Evolutionary conservation across 805 yeast genomes (phyloP).

Genomic region (Candida vartiovaarae): DNA sequence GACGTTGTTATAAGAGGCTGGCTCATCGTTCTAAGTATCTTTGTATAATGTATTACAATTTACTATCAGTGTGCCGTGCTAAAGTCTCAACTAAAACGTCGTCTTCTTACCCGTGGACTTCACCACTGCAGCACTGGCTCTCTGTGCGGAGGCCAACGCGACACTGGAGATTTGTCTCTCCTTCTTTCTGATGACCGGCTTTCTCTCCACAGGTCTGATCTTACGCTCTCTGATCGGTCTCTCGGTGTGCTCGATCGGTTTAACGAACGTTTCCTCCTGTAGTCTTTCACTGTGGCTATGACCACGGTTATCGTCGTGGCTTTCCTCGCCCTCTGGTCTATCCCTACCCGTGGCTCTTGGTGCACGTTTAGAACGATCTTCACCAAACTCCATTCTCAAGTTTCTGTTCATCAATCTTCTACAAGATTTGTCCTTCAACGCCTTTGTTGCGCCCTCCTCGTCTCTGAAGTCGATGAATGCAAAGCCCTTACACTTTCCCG

Average conservation of each 20-base stretch:
- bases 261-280: conserved; percentile 1
- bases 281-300: neutral
- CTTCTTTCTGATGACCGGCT: conserved; percentile 2
- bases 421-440: conserved; percentile 65
- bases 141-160: conserved; percentile 81
- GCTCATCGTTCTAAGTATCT: too few relatives aligned
- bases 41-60: too few relatives aligned
- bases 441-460: conserved; percentile 76
- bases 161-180: conserved; percentile 55
- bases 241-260: neutral
- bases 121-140: conserved; percentile 85
- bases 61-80: neutral
- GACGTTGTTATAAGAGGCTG: too few relatives aligned
- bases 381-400: conserved; percentile 86
- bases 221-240: conserved; percentile 24
- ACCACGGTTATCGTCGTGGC: conserved; percentile 11
- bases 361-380: conserved; percentile 77
- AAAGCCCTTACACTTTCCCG: conserved; percentile 95
- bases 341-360: conserved; percentile 14
- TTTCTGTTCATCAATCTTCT: conserved; percentile 65
- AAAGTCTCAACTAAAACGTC: conserved; percentile 20
- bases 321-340: conserved; percentile 4
- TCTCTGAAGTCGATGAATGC: conserved; percentile 83
- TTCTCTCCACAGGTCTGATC: conserved; percentile 1
- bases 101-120: conserved; percentile 85